phyloP scores from a whole-genome alignment of 495 filamentous ascomycete species.

The Annulohypoxylon nitens region DNA sequence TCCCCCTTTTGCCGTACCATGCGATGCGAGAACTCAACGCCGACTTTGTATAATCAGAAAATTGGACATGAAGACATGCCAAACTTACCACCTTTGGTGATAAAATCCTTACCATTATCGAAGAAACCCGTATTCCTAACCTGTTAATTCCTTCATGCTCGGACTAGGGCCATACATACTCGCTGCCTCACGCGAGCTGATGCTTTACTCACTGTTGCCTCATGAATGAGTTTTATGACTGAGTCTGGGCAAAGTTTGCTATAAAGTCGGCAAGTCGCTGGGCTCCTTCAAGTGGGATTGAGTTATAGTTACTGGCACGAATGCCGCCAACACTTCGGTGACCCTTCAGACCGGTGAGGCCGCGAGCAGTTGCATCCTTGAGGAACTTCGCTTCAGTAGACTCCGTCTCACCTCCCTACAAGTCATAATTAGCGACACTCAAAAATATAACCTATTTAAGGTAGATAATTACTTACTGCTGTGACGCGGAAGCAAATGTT shows the following conservation, averaged over 20 bases:
- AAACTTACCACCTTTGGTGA: not conserved
- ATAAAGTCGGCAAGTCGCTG: slow-evolving; percentile 72
- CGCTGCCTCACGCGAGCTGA: not conserved
- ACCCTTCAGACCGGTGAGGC: slow-evolving; percentile 81
- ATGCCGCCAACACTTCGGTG: slow-evolving; percentile 85
- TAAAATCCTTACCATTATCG: not conserved
- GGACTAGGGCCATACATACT: not conserved
- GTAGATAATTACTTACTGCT: slow-evolving; percentile 51
- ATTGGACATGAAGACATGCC: not conserved
- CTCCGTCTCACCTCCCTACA: slow-evolving; percentile 66
- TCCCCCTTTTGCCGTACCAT: slow-evolving; percentile 19
- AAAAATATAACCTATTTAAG: not conserved
- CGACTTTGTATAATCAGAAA: slow-evolving; percentile 3
- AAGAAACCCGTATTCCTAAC: not conserved
- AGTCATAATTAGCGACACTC: slow-evolving; percentile 13
- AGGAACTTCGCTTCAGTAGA: slow-evolving; percentile 81
- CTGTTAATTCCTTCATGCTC: not conserved
- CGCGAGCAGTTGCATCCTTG: slow-evolving; percentile 71
- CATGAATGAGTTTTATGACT: not conserved
- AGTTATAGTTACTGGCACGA: slow-evolving; percentile 74
- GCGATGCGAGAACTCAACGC: slow-evolving; percentile 27
- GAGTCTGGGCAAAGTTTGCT: slow-evolving; percentile 65
- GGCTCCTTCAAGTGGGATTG: slow-evolving; percentile 68
- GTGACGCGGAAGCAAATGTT: slow-evolving; percentile 89
- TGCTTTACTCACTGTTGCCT: not conserved